Evolutionary conservation across 305 asterid genomes (phyloP).

Genomic region (Fraxinus greggii): DNA sequence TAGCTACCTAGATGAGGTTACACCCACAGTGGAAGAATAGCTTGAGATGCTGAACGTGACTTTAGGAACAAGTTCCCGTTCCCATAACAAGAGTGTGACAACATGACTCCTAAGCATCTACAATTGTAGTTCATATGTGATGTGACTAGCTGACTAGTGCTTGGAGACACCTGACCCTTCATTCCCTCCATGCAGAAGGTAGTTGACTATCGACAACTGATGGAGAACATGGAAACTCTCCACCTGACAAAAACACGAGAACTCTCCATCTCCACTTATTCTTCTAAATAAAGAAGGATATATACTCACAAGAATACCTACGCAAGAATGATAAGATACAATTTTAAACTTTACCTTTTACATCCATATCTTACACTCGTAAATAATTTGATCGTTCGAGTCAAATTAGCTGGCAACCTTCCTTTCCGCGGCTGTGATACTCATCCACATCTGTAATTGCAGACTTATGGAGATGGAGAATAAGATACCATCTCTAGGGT

Average conservation of each 20-base stretch:
- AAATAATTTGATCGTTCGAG: not conserved
- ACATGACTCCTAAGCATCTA: not conserved
- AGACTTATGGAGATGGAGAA: not conserved
- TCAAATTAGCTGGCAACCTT: not conserved
- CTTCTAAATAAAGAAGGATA: not conserved
- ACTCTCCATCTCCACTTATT: not conserved
- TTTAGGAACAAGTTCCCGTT: not conserved
- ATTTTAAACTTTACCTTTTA: not conserved
- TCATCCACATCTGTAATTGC: not conserved
- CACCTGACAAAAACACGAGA: not conserved
- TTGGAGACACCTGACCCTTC: not conserved
- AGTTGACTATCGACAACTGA: not conserved
- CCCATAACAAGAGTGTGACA: not conserved
- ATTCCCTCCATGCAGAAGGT: too few relatives aligned
- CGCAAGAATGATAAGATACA: not conserved
- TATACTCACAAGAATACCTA: not conserved
- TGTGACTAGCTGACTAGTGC: not conserved
- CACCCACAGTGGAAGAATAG: not conserved
- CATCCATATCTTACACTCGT: not conserved
- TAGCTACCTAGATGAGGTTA: not conserved
- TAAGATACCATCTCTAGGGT: not conserved
- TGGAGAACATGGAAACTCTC: not conserved
- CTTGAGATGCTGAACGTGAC: not conserved
- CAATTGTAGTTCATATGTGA: not conserved
- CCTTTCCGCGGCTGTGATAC: not conserved